Percentiles rank a stretch among this genome's conserved stretches.
Evolutionary conservation across 1,284 basidiomycete species (phyloP).

Genomic region (Cryptococcus amylolentus): DNA sequence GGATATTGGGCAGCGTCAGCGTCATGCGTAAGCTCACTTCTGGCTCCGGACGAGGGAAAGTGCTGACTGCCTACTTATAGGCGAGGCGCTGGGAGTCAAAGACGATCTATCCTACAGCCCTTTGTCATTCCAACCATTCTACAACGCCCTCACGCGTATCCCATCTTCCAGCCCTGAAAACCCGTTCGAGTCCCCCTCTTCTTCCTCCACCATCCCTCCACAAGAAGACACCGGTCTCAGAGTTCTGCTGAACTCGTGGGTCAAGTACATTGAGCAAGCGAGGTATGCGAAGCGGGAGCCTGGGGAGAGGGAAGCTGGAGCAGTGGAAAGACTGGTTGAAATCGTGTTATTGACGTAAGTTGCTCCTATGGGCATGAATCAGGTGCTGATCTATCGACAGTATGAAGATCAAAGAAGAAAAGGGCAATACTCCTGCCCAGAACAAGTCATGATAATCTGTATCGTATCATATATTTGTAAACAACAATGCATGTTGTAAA

Average conservation of each 20-base stretch:
- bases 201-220: background rate
- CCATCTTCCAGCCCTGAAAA: constrained; percentile 63
- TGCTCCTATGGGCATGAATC: background rate
- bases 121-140: constrained; percentile 53
- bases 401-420: background rate
- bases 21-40: constrained; percentile 33
- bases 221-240: constrained; percentile 46
- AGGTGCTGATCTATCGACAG: background rate
- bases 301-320: constrained; percentile 64
- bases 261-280: constrained; percentile 70
- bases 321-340: constrained; percentile 62
- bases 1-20: constrained; percentile 33
- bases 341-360: constrained; percentile 60
- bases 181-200: constrained; percentile 22
- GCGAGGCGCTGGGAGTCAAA: constrained; percentile 47
- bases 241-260: constrained; percentile 70
- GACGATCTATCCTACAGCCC: constrained; percentile 41
- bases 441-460: too few relatives aligned
- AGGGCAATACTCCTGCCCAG: too few relatives aligned
- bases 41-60: constrained; percentile 1
- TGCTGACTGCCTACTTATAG: constrained; percentile 1
- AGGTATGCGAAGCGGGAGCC: constrained; percentile 63
- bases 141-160: constrained; percentile 43
- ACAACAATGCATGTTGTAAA: too few relatives aligned
- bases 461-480: too few relatives aligned